Percentiles rank a stretch among this genome's conserved stretches.
Conservation (phyloP, 768 basidiomycete genomes). For the Mycena vitilis region DNA sequence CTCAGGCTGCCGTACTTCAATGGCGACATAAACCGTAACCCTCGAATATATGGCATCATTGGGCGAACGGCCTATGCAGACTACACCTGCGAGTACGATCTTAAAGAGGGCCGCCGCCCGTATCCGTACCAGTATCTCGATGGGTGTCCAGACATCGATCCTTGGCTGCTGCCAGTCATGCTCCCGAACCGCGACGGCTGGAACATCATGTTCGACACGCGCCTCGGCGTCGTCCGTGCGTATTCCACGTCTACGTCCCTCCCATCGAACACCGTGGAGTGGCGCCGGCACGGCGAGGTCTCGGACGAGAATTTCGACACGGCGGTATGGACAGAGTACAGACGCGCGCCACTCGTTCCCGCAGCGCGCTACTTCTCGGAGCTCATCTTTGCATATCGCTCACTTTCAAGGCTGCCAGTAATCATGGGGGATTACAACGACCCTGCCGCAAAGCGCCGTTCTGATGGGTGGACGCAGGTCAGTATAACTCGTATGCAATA, state of each 20-base stretch:
- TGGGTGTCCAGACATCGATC: conserved; percentile 20
- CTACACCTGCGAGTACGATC: conserved; percentile 12
- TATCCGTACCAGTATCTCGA: conserved; percentile 22
- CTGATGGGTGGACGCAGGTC: too few relatives aligned
- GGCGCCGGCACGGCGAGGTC: conserved; percentile 17
- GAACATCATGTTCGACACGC: conserved; percentile 31
- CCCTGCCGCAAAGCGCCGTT: too few relatives aligned
- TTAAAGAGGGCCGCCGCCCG: conserved; percentile 20
- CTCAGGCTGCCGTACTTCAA: conserved; percentile 18
- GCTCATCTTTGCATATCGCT: conserved; percentile 25
- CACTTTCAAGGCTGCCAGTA: conserved; percentile 26
- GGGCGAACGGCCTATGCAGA: conserved; percentile 14
- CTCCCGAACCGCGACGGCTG: conserved; percentile 24
- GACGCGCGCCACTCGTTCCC: conserved; percentile 23
- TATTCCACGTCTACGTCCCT: background rate
- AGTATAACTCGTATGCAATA: background rate
- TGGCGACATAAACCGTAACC: background rate
- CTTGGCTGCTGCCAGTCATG: conserved; percentile 30
- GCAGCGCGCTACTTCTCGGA: conserved; percentile 24
- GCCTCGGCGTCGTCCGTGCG: conserved; percentile 25
- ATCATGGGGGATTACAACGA: conserved; percentile 6
- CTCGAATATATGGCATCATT: background rate
- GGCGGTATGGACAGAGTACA: conserved; percentile 12
- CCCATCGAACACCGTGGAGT: conserved; percentile 13
- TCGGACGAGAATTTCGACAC: background rate